Base-by-base conservation (phyloP, 2,329 filamentous ascomycete genomes). In the Penicillium sp. region DNA sequence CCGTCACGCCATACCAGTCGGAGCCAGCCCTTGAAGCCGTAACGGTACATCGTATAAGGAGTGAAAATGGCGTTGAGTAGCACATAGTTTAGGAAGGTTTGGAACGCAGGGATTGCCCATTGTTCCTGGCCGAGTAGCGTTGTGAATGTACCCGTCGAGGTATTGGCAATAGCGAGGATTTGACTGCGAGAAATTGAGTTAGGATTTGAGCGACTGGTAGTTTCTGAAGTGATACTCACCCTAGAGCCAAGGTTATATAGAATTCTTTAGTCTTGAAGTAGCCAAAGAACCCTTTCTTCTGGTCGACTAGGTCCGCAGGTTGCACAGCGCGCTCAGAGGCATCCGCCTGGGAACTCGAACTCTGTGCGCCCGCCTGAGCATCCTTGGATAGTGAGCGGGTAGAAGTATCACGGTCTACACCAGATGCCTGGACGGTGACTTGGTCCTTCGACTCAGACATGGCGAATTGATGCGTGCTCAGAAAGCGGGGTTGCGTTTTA, bases 51-150 rank as follows among this genome's bases (percentile, higher is more conserved):
- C 13, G 88, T 89, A 63, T 86, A 82, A 34, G 81, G 77, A 22
- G 88, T 85, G 75, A 94, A 98, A 65, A 96, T 80, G 51, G 88
- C 49, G 53, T 84, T 84, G 56, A 98, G 79, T 43, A 96, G 72
- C 38, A 89, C 78, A 71, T 98, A 98, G 72, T 93, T 95, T 78
- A 96, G 94, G 62, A 97, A 80, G 28, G 87, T 88, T 73, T 98
- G 93, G 75, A 97, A 95, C 48, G 93, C 88, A 7, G 93, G 93
- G 59, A 97, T 94, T 53, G 81, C 88, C 57, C 85, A 90, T 43
- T 82, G 79, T 55, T 79, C 70, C 5, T 72, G 69, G 50, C 77
- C 77, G 28, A 98, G 81, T 48, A 96, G 80, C 24, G 79, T 81
- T 33, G 85, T 87, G 65, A 97, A 88, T 42, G 93, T 97, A 75